A percentile compares a stretch with the other conserved stretches of the same genome.
Evolutionary conservation across 306 rosid species (phyloP).

Genomic region (Alnus rubra): DNA sequence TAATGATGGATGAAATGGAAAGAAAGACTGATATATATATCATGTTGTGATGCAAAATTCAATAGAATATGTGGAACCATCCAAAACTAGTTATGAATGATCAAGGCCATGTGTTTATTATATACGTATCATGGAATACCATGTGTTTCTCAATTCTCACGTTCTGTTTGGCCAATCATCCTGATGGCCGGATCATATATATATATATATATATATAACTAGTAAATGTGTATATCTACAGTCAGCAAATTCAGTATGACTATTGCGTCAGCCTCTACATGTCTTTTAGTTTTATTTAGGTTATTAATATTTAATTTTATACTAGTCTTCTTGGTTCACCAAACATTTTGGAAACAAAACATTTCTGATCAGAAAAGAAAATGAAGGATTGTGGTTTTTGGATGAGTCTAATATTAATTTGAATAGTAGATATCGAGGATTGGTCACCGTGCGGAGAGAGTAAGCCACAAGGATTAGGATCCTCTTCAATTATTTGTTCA

Average conservation of each 20-base stretch:
- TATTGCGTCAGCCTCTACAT: too few species aligned
- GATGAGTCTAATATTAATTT: background rate
- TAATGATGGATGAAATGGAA: background rate
- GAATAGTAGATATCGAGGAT: background rate
- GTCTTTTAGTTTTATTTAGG: too few species aligned
- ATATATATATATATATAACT: background rate
- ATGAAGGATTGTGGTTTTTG: background rate
- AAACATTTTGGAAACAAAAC: too few species aligned
- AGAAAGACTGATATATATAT: background rate
- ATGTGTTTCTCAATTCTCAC: constrained; percentile 32
- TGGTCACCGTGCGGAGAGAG: background rate
- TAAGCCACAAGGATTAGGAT: too few species aligned
- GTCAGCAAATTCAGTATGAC: background rate
- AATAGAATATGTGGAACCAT: background rate
- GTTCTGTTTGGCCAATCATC: background rate
- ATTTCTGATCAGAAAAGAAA: too few species aligned
- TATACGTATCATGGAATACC: constrained; percentile 15
- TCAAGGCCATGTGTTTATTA: constrained; percentile 20
- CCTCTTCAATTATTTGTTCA: too few species aligned
- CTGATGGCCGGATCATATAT: background rate
- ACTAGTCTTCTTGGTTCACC: too few species aligned
- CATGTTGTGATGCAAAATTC: background rate
- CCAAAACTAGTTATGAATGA: background rate
- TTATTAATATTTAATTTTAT: too few species aligned
- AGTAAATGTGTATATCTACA: background rate